These are phyloP conservation scores for Saccharomyces jurei DNA, from an alignment of 805 yeast genomes.

Conservation along the genomic window DNA sequence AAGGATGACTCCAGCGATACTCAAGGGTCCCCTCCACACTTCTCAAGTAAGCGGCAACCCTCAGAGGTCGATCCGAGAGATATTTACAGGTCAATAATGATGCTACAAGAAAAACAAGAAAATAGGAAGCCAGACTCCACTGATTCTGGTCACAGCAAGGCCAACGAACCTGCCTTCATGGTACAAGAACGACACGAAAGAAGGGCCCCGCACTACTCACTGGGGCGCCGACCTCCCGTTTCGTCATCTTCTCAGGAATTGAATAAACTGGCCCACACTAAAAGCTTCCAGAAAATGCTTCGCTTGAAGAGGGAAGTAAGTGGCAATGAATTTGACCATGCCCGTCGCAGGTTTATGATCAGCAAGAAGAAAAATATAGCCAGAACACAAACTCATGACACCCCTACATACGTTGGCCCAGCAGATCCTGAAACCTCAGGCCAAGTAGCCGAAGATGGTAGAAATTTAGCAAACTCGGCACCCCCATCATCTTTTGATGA, in stretches of 20 bases:
- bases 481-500: background rate
- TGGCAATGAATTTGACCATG: background rate
- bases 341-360: background rate
- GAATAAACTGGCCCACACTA: background rate
- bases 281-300: background rate
- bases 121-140: conserved; percentile 11
- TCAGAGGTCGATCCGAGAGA: conserved; percentile 63
- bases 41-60: conserved; percentile 25
- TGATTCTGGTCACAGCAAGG: conserved; percentile 23
- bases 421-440: background rate
- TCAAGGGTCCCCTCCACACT: conserved; percentile 17
- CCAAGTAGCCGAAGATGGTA: background rate
- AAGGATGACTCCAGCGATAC: background rate
- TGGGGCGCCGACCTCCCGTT: background rate
- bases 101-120: conserved; percentile 50
- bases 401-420: background rate
- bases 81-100: conserved; percentile 70
- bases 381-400: background rate
- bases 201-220: background rate
- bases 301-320: background rate
- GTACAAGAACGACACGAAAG: conserved; percentile 53
- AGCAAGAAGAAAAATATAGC: background rate
- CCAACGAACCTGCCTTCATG: conserved; percentile 67
- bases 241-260: background rate
- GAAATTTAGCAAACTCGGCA: background rate